phyloP scores from a whole-genome alignment of 208 protist genomes.

The Naegleria lovaniensis region DNA sequence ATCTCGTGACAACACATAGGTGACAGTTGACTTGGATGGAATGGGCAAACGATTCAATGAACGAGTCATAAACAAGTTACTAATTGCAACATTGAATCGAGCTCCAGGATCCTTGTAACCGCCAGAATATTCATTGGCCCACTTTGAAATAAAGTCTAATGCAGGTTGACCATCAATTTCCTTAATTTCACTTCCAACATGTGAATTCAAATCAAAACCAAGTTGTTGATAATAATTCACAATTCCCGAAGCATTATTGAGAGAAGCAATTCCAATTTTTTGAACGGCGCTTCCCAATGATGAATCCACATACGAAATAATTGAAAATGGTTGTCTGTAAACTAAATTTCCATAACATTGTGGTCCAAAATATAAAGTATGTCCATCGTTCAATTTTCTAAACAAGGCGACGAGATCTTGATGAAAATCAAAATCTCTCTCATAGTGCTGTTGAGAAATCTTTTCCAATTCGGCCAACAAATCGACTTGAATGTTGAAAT shows the following conservation, averaged over 20 bases:
- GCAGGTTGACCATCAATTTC: not conserved
- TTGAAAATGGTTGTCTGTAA: not conserved
- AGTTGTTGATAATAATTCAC: not conserved
- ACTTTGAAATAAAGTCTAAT: not conserved
- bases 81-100: not conserved
- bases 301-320: not conserved
- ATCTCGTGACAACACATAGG: not conserved
- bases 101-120: not conserved
- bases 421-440: not conserved
- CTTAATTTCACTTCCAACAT: not conserved
- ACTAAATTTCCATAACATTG: not conserved
- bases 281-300: not conserved
- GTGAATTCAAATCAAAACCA: not conserved
- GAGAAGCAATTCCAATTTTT: constrained; percentile 14
- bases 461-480: not conserved
- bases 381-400: not conserved
- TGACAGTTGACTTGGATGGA: not conserved
- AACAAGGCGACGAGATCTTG: not conserved
- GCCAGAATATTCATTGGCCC: not conserved
- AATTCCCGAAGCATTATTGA: not conserved
- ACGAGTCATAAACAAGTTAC: not conserved
- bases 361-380: constrained; percentile 13
- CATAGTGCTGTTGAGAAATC: not conserved
- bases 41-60: not conserved
- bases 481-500: not conserved